These are phyloP conservation scores for Coffea humblotiana DNA, from an alignment of 305 asterid genomes.

Conservation along the genomic window DNA sequence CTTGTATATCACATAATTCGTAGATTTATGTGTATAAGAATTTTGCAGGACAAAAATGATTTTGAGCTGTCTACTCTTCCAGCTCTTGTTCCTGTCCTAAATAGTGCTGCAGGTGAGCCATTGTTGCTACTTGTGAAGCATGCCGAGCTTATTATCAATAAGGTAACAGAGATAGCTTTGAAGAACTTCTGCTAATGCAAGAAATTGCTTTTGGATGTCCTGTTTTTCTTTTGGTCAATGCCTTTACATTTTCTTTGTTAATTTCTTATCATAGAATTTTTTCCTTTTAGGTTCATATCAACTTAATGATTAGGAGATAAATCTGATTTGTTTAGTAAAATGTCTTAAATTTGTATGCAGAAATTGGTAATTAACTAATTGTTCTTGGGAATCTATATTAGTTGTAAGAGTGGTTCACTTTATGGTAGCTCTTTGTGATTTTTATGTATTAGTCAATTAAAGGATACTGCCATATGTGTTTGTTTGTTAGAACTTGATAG, in stretches of 20 bases:
- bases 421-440: background rate
- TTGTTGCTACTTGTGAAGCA: conserved; percentile 90
- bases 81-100: conserved; percentile 94
- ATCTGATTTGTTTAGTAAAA: background rate
- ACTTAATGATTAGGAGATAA: background rate
- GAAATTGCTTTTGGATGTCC: background rate
- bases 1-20: background rate
- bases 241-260: background rate
- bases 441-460: background rate
- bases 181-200: conserved; percentile 11
- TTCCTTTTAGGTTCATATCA: background rate
- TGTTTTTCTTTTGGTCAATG: background rate
- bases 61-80: conserved; percentile 96
- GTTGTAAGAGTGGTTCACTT: background rate
- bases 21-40: conserved; percentile 1
- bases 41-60: conserved; percentile 87
- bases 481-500: background rate
- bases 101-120: conserved; percentile 89
- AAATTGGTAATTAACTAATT: background rate
- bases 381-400: background rate
- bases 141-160: conserved; percentile 86
- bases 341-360: background rate
- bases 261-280: too few species aligned
- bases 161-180: conserved; percentile 49
- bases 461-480: background rate